Evolutionary conservation across 352 stramenopile genomes (phyloP), one percentile per base, ranked within the genome.

Genomic region (Phytopythium vexans): DNA sequence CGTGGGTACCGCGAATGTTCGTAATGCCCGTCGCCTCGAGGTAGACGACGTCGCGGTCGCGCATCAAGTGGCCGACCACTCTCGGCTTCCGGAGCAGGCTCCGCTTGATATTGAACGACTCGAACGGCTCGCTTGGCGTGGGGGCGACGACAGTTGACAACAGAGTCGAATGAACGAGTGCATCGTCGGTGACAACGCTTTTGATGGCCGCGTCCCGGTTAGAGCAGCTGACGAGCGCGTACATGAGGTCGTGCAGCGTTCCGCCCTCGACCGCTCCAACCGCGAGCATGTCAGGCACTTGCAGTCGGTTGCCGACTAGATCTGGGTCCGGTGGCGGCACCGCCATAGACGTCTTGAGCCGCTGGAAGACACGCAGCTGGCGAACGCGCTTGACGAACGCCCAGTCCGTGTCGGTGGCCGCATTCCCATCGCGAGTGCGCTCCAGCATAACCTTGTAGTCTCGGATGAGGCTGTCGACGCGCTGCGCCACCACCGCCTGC

Each of bases 11-110:
- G 1, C 42, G 47, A 41, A 36, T 63, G 43, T 43, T 72, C 3
- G 59, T 75, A 27, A 75, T 40, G 1, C 71, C 68, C 3, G 52
- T 66, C 39, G 41, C 53, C 40, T 81, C 71, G 31, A 81, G 53
- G 50, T 72, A 81, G 6, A 81, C 64, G 35, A 72, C 70, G 39
- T 81, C 71, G 7, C 71, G 68, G 32, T 64, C 60, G 14, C 60
- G 62, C 56, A 82, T 64, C 41, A 82, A 41, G 6, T 60, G 70
- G 34, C 67, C 56, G n/a, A 82, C 33, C 6, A 58, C 49, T 41
- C 60, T 57, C 3, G 51, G 33, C 47, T 61, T 64, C 1, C 54
- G 58, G 2, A 63, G 50, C n/a, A 53, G 40, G 6, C 34, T 60
- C 36, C 58, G 59, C 38, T 68, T 71, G 33, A 71, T 40, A 34